These are phyloP conservation scores for Kluyveromyces lactis DNA, from an alignment of 805 yeast species.

Conservation along the genomic window DNA sequence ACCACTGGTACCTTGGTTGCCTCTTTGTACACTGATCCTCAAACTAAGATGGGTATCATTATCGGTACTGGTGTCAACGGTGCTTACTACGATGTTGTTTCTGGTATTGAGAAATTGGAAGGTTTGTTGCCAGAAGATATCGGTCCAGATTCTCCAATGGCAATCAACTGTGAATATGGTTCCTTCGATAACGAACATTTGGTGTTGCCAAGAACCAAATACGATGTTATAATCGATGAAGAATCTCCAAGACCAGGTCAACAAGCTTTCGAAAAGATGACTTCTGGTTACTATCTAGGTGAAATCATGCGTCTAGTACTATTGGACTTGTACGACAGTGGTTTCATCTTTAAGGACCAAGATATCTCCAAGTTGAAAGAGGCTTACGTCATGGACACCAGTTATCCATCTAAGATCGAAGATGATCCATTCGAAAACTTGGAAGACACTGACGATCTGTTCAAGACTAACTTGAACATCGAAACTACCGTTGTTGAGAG, in stretches of 20 bases:
- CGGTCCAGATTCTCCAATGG: slow-evolving; percentile 64
- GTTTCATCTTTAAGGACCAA: slow-evolving; percentile 62
- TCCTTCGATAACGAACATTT: slow-evolving; percentile 88
- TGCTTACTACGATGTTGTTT: slow-evolving; percentile 77
- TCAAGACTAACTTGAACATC: slow-evolving; percentile 50
- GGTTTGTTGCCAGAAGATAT: slow-evolving; percentile 63
- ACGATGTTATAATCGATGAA: slow-evolving; percentile 69
- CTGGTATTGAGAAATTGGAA: slow-evolving; percentile 71
- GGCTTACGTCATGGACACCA: slow-evolving; percentile 77
- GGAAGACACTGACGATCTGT: slow-evolving; percentile 61
- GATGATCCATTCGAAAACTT: slow-evolving; percentile 83
- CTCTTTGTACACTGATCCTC: slow-evolving; percentile 82
- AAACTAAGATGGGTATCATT: slow-evolving; percentile 87
- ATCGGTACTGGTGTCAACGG: slow-evolving; percentile 98
- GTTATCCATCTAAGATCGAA: slow-evolving; percentile 80
- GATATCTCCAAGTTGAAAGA: slow-evolving; percentile 52
- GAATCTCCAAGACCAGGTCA: slow-evolving; percentile 95
- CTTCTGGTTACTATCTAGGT: slow-evolving; percentile 93
- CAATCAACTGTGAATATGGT: slow-evolving; percentile 97
- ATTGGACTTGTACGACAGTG: slow-evolving; percentile 59
- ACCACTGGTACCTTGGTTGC: slow-evolving; percentile 97
- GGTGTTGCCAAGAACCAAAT: slow-evolving; percentile 82
- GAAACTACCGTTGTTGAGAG: slow-evolving; percentile 70
- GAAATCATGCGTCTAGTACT: slow-evolving; percentile 78
- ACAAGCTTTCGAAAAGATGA: slow-evolving; percentile 95